These are phyloP conservation scores for Leishmania tarentolae DNA, from an alignment of 208 protist species.

Conservation along the genomic window DNA sequence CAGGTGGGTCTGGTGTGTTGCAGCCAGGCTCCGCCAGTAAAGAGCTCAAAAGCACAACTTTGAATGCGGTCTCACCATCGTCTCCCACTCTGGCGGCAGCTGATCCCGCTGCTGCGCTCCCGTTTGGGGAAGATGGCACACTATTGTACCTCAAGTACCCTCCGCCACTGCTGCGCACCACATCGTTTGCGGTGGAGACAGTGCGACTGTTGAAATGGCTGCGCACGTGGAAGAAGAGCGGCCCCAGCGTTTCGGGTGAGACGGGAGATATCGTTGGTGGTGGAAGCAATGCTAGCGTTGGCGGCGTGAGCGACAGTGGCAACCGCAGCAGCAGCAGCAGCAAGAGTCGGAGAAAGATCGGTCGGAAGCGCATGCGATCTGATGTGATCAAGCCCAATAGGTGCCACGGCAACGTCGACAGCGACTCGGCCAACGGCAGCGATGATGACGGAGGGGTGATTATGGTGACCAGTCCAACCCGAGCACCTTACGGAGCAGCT, in stretches of 20 bases:
- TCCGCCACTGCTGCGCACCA: constrained; percentile 70
- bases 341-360: background rate
- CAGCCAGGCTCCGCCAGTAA: background rate
- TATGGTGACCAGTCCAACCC: background rate
- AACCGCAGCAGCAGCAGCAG: constrained; percentile 1
- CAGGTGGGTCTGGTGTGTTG: background rate
- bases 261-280: background rate
- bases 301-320: background rate
- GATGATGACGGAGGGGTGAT: background rate
- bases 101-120: background rate
- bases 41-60: background rate
- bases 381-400: constrained; percentile 1
- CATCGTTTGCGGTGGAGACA: constrained; percentile 66
- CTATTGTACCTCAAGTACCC: constrained; percentile 73
- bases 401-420: background rate
- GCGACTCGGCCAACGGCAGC: background rate
- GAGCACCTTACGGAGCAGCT: background rate
- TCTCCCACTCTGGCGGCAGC: background rate
- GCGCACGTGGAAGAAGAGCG: constrained; percentile 57
- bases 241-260: background rate
- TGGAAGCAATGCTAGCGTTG: background rate
- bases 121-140: constrained; percentile 23
- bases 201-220: constrained; percentile 78
- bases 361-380: constrained; percentile 15
- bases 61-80: background rate